phyloP scores from a whole-genome alignment of 768 basidiomycete genomes.

The Pholiota molesta region DNA sequence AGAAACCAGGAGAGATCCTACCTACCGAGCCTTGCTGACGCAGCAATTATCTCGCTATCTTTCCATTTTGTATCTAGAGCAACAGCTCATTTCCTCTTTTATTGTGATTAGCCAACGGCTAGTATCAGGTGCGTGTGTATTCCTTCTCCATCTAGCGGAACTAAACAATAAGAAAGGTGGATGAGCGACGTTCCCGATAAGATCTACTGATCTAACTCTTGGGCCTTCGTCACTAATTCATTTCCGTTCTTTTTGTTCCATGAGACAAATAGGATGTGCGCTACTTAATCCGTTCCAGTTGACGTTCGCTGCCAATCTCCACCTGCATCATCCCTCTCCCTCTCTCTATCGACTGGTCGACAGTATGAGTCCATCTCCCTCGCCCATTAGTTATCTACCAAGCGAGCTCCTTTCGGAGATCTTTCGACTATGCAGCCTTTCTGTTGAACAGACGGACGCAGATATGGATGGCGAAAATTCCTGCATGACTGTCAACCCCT shows the following conservation, averaged over 20 bases:
- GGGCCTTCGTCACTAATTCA: slow-evolving; percentile 26
- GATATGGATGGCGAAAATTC: slow-evolving; percentile 29
- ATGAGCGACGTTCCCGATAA: slow-evolving; percentile 30
- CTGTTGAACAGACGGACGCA: slow-evolving; percentile 16
- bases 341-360: slow-evolving; percentile 15
- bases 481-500: slow-evolving; percentile 7
- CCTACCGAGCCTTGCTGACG: not conserved
- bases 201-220: slow-evolving; percentile 28
- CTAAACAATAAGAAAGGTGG: slow-evolving; percentile 36
- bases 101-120: slow-evolving; percentile 28
- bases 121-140: slow-evolving; percentile 30
- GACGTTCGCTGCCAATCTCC: slow-evolving; percentile 14
- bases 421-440: slow-evolving; percentile 50
- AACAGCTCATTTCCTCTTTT: slow-evolving; percentile 10
- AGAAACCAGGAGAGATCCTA: not conserved
- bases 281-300: slow-evolving; percentile 31
- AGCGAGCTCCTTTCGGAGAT: slow-evolving; percentile 61
- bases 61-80: slow-evolving; percentile 7
- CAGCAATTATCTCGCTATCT: slow-evolving; percentile 4
- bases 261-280: slow-evolving; percentile 31
- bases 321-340: slow-evolving; percentile 9
- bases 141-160: slow-evolving; percentile 23
- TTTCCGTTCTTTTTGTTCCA: slow-evolving; percentile 40
- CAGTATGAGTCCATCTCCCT: slow-evolving; percentile 15
- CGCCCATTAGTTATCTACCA: slow-evolving; percentile 49